Conservation (phyloP, 2,329 filamentous ascomycete species). For the Colletotrichum liaoningense region DNA sequence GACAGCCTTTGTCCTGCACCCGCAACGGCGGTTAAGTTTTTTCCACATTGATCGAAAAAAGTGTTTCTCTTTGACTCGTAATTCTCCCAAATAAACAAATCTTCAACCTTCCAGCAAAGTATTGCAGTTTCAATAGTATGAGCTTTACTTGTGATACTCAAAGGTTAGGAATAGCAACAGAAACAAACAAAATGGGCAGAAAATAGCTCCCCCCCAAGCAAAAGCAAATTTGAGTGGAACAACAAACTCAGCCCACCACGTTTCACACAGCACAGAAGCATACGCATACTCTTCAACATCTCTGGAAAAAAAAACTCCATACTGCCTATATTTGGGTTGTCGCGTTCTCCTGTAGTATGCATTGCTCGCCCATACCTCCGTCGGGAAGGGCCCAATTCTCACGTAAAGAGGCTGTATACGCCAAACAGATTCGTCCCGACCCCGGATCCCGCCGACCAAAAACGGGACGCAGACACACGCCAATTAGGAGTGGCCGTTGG, state of each 20-base stretch:
- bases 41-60: background rate
- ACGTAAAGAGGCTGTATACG: slow-evolving; percentile 13
- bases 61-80: background rate
- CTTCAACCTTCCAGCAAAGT: background rate
- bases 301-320: background rate
- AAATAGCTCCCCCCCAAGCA: background rate
- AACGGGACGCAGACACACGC: background rate
- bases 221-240: background rate
- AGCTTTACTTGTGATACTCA: background rate
- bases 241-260: background rate
- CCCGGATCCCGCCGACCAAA: slow-evolving; percentile 15
- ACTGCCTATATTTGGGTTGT: background rate
- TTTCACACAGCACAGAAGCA: background rate
- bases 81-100: background rate
- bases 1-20: background rate
- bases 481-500: background rate
- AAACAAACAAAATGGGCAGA: background rate
- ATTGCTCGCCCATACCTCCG: background rate
- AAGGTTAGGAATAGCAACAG: background rate
- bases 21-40: background rate
- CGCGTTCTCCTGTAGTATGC: background rate
- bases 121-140: background rate
- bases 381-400: slow-evolving; percentile 2
- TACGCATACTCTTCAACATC: background rate
- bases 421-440: slow-evolving; percentile 20